phyloP scores from a whole-genome alignment of 768 basidiomycete species.

The Tephrocybe sp. region DNA sequence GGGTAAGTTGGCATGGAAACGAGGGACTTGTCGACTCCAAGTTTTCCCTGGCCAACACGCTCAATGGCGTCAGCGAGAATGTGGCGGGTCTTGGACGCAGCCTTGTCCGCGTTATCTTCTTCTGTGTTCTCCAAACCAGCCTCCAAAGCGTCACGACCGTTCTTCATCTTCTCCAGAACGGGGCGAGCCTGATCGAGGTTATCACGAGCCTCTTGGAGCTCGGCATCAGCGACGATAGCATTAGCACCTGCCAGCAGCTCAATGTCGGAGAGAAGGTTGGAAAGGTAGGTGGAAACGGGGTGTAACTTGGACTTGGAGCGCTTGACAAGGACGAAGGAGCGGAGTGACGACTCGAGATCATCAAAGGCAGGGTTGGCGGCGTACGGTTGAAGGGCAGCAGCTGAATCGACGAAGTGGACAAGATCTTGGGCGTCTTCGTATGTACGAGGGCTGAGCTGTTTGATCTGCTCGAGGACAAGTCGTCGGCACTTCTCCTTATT shows the following conservation, averaged over 20 bases:
- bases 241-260: conserved; percentile 87
- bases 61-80: conserved; percentile 71
- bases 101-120: conserved; percentile 62
- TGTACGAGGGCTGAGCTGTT: conserved; percentile 87
- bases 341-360: conserved; percentile 84
- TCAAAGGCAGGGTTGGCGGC: conserved; percentile 73
- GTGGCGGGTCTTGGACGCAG: conserved; percentile 53
- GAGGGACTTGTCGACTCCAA: conserved; percentile 49
- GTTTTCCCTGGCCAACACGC: conserved; percentile 72
- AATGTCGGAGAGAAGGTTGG: conserved; percentile 86
- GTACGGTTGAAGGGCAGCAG: conserved; percentile 65
- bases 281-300: conserved; percentile 89
- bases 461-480: conserved; percentile 91
- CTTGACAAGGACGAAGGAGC: conserved; percentile 95
- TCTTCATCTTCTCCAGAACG: conserved; percentile 85
- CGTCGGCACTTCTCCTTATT: conserved; percentile 93
- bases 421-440: conserved; percentile 90
- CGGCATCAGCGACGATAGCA: conserved; percentile 78
- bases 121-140: conserved; percentile 78
- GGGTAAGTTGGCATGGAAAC: conserved; percentile 77
- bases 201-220: conserved; percentile 67
- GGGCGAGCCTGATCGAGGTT: conserved; percentile 75
- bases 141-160: conserved; percentile 71
- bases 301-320: conserved; percentile 95
- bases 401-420: conserved; percentile 98